Percentiles rank a stretch among this genome's conserved stretches.
Evolutionary conservation across 352 stramenopile species (phyloP).

Genomic region (Lagenidium giganteum): DNA sequence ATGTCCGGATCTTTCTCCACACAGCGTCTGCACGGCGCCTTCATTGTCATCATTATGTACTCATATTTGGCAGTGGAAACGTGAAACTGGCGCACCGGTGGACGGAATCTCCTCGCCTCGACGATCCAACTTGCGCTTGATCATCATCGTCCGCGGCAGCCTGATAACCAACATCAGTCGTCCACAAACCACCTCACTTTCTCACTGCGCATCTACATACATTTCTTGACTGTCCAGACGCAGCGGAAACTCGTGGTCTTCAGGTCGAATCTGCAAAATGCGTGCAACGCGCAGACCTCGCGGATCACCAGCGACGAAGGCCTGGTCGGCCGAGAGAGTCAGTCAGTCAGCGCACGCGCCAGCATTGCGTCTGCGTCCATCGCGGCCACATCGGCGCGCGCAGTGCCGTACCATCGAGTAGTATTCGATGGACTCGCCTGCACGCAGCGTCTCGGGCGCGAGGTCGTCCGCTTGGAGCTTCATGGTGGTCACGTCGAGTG

Average conservation of each 20-base stretch:
- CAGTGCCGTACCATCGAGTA: conserved; percentile 40
- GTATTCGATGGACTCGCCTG: conserved; percentile 58
- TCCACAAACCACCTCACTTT: background rate
- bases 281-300: conserved; percentile 42
- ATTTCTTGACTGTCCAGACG: conserved; percentile 47
- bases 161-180: no score
- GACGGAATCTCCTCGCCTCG: conserved; percentile 30
- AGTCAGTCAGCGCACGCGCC: no score
- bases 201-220: conserved; percentile 28
- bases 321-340: no score
- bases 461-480: conserved; percentile 44
- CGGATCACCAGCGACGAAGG: conserved; percentile 41
- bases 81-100: no score
- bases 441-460: conserved; percentile 39
- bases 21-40: conserved; percentile 26
- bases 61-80: no score
- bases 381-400: no score
- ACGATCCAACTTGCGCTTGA: conserved; percentile 45
- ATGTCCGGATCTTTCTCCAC: conserved; percentile 55
- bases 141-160: conserved; percentile 43
- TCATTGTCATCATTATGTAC: conserved; percentile 1
- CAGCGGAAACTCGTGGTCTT: conserved; percentile 38
- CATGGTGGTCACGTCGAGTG: no score
- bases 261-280: conserved; percentile 28
- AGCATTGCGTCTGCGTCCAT: no score